Evolutionary conservation across 495 filamentous ascomycete species (phyloP).

Genomic region (Annulohypoxylon moriforme): DNA sequence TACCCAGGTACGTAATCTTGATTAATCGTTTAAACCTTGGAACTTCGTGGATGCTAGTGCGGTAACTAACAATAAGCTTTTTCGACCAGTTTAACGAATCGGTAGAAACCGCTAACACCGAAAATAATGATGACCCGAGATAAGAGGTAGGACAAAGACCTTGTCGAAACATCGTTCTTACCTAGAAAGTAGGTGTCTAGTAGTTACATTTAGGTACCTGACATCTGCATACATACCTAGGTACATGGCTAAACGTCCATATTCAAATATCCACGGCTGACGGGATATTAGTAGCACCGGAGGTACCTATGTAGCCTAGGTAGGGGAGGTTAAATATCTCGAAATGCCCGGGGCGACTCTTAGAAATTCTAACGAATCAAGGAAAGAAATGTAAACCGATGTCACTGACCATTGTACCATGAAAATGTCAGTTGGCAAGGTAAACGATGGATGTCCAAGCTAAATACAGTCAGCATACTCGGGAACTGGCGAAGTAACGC

Average conservation of each 20-base stretch:
- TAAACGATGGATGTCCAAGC: neutral
- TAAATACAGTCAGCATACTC: constrained; percentile 36
- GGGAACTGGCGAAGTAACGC: neutral
- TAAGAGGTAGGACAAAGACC: neutral
- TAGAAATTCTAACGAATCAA: neutral
- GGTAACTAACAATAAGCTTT: constrained; percentile 20
- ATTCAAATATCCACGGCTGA: neutral
- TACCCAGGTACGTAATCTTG: neutral
- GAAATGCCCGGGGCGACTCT: constrained; percentile 20
- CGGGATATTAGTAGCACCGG: neutral
- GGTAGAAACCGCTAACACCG: constrained; percentile 5
- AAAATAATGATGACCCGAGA: constrained; percentile 8
- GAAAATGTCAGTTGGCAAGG: constrained; percentile 12
- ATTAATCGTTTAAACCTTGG: neutral
- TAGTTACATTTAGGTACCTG: neutral
- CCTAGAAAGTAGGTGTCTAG: neutral
- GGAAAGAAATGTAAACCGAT: constrained; percentile 2
- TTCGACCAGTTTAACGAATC: neutral
- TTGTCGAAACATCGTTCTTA: neutral
- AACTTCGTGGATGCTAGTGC: neutral
- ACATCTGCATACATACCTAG: neutral
- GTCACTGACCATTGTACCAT: neutral
- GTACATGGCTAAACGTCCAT: neutral
- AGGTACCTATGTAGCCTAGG: neutral
- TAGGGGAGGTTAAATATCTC: constrained; percentile 19